Percentiles rank a stretch among this genome's conserved stretches.
phyloP scores from a whole-genome alignment of 805 yeast species.

The Isabelozyma gotoi region DNA sequence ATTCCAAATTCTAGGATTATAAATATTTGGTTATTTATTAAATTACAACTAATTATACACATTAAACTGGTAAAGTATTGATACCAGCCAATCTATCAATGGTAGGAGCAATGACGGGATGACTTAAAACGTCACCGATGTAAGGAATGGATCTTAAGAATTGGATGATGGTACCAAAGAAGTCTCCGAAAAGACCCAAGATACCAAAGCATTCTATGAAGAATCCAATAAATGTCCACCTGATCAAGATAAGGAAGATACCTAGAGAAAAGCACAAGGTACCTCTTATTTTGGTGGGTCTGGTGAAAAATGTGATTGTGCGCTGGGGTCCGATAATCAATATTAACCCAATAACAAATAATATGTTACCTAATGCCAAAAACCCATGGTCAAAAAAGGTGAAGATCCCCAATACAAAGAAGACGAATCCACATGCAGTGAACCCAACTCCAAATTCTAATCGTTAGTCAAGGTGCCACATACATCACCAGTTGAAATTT shows the following conservation, averaged over 20 bases:
- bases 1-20: background rate
- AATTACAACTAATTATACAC: background rate
- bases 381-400: conserved; percentile 87
- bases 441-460: conserved; percentile 89
- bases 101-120: conserved; percentile 79
- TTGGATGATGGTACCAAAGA: conserved; percentile 83
- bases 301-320: conserved; percentile 76
- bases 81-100: conserved; percentile 44
- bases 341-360: conserved; percentile 78
- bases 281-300: conserved; percentile 86
- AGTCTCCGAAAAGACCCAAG: conserved; percentile 86
- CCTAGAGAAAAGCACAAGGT: conserved; percentile 78
- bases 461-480: conserved; percentile 16
- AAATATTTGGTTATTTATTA: too few relatives aligned
- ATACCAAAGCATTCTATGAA: conserved; percentile 86
- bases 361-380: conserved; percentile 83
- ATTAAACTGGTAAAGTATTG: conserved; percentile 39
- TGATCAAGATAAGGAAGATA: conserved; percentile 67
- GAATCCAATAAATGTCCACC: conserved; percentile 83
- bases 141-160: conserved; percentile 85
- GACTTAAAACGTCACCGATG: conserved; percentile 80
- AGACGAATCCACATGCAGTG: conserved; percentile 79
- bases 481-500: background rate
- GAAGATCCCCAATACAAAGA: conserved; percentile 78
- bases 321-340: conserved; percentile 86